Conservation (phyloP, 164 flowering plant species). For the Kingdonia uniflora region DNA sequence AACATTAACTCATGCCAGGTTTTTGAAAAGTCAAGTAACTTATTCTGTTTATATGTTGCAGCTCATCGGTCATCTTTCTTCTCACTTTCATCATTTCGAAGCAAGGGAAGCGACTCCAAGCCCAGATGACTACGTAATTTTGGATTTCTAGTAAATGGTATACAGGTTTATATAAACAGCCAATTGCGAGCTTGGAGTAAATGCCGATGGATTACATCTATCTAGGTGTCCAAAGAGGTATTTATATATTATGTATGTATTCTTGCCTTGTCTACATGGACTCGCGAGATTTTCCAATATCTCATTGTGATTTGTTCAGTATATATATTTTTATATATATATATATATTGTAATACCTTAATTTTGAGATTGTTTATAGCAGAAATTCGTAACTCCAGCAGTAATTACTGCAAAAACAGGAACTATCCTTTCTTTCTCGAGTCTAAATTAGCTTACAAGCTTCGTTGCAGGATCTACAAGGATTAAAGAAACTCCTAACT, state of each 20-base stretch:
- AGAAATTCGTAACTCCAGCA: too few relatives aligned
- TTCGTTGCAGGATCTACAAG: too few relatives aligned
- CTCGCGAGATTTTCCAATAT: conserved; percentile 5
- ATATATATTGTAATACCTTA: too few relatives aligned
- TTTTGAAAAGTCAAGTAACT: not conserved
- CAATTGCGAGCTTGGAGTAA: conserved; percentile 10
- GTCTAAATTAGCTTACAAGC: too few relatives aligned
- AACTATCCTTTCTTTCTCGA: too few relatives aligned
- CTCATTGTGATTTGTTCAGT: conserved; percentile 9
- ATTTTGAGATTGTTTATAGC: too few relatives aligned
- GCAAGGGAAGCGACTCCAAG: conserved; percentile 93
- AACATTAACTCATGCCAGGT: not conserved
- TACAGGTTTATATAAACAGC: conserved; percentile 3
- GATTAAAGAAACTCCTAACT: too few relatives aligned
- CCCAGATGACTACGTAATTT: conserved; percentile 32
- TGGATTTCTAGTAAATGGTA: conserved; percentile 4
- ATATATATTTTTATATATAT: not conserved
- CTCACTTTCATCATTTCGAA: conserved; percentile 80
- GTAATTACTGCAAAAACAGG: too few relatives aligned
- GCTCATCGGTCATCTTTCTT: conserved; percentile 94
- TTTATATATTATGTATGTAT: conserved; percentile 9
- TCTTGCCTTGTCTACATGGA: conserved; percentile 10
- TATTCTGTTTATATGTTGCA: conserved; percentile 17
- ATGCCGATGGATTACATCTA: conserved; percentile 15
- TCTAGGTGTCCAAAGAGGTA: not conserved